A percentile compares a stretch with the other conserved stretches of the same genome.
Conservation (phyloP, 2,329 filamentous ascomycete species). For the Hypomyces rosellus region DNA sequence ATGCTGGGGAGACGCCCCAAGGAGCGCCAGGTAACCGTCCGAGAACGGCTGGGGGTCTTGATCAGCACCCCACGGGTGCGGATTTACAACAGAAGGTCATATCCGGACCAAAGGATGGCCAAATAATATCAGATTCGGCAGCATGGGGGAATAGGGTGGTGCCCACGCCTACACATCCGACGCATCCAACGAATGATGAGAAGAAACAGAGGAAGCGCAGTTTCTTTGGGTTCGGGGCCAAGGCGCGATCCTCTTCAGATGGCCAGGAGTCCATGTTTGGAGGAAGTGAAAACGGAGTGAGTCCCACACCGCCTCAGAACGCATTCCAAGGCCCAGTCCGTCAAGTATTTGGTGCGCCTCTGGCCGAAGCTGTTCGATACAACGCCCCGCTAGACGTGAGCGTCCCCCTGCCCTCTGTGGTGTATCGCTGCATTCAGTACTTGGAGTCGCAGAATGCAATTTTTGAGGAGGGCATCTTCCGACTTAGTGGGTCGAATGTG, state of each 20-base stretch:
- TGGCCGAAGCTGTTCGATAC: constrained; percentile 80
- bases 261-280: constrained; percentile 51
- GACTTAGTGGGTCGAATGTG: constrained; percentile 91
- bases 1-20: constrained; percentile 45
- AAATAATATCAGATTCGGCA: constrained; percentile 75
- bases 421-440: constrained; percentile 94
- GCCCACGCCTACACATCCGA: constrained; percentile 38
- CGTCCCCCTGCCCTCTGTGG: constrained; percentile 79
- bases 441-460: constrained; percentile 75
- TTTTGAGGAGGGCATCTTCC: constrained; percentile 90
- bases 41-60: constrained; percentile 29
- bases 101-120: constrained; percentile 77
- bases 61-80: constrained; percentile 25
- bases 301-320: constrained; percentile 36
- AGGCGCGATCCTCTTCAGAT: constrained; percentile 52
- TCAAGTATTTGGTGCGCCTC: constrained; percentile 76
- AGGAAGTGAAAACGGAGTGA: constrained; percentile 39
- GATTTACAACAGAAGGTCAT: constrained; percentile 51
- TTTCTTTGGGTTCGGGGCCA: constrained; percentile 64
- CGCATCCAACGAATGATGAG: constrained; percentile 55
- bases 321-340: constrained; percentile 50
- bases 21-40: constrained; percentile 30
- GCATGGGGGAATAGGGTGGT: constrained; percentile 77
- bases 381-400: constrained; percentile 67
- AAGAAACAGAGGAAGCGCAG: constrained; percentile 76